phyloP scores from a whole-genome alignment of 306 rosid genomes.

The Sicyos edulis region DNA sequence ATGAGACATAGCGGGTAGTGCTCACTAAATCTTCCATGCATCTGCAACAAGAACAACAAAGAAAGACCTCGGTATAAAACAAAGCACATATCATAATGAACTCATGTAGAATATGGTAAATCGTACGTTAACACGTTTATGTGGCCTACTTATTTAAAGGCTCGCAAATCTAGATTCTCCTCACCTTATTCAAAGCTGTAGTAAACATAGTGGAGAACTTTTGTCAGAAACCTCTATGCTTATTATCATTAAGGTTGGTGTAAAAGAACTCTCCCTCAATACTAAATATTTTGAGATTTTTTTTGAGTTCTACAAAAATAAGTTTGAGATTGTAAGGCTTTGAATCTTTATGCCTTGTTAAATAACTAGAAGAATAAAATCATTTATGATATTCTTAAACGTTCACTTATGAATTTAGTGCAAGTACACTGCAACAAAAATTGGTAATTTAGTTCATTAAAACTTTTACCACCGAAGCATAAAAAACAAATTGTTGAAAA shows the following conservation, averaged over 20 bases:
- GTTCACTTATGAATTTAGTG: neutral
- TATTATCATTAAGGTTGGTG: neutral
- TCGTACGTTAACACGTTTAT: neutral
- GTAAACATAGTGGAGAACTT: neutral
- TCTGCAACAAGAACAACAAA: constrained; percentile 40
- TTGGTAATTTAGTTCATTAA: neutral
- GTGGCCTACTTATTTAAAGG: neutral
- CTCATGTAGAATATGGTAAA: neutral
- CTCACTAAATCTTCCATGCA: constrained; percentile 96
- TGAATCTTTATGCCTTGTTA: neutral
- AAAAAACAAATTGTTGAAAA: neutral
- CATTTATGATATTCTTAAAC: neutral
- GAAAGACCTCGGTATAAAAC: constrained; percentile 12
- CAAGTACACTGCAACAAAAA: neutral
- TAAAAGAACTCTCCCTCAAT: neutral
- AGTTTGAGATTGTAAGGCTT: neutral
- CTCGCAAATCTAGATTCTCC: neutral
- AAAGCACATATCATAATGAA: constrained; percentile 13
- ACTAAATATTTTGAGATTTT: neutral
- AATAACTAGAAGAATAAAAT: neutral
- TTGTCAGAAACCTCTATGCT: neutral
- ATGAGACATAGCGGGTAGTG: constrained; percentile 90
- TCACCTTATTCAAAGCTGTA: constrained; percentile 3
- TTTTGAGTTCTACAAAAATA: too few relatives aligned
- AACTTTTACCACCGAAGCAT: neutral